Evolutionary conservation across 495 filamentous ascomycete species (phyloP), one percentile per base, ranked within the genome.

Genomic region (Penicillium tannophilum): DNA sequence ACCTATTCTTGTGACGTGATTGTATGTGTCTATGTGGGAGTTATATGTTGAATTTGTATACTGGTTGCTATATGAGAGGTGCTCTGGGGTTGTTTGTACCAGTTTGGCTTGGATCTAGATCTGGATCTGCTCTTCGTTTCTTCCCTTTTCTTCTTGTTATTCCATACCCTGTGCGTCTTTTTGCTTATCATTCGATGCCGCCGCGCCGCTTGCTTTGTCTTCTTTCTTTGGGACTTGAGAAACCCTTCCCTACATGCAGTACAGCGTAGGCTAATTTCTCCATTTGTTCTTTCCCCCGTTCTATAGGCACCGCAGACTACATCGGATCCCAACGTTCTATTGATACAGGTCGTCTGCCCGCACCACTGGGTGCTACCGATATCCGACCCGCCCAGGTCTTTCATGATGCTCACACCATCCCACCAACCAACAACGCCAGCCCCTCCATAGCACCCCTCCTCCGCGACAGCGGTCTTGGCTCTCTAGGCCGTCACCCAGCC

Each of bases 321-420:
- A 44, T 56, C 55, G 64, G 59, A 56, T 49, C 65, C 41, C 70
- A 69, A 54, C 76, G 69, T 46, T 28, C 63, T 62, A 56, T 69
- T 62, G 52, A 67, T 54, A 44, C 62, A 24, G 45, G 59, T 35
- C 69, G 62, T 47, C 60, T 62, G 8, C 63, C 69, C 35, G 58
- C 69, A 51, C 62, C 59, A 16, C 52, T 58, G 24, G 28, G 68
- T 20, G 63, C 70, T 14, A 87, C 70, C 26, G 87, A 93, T 57
- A 79, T 91, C 39, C 88, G 91, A 49, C 84, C 86, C 36, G 76
- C 86, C 30, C 91, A 96, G 54, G 85, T 90, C 59, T 97, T 97
- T 74, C 82, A 86, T 44, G 85, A 85, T 35, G 90, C 92, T 61
- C 82, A 87, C 46, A 71, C 82, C 49, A 85, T 86, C 67, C 87